Percentiles rank a stretch among this genome's conserved stretches.
phyloP scores from a whole-genome alignment of 2,329 filamentous ascomycete species.

The Colletotrichum cordylinicola region DNA sequence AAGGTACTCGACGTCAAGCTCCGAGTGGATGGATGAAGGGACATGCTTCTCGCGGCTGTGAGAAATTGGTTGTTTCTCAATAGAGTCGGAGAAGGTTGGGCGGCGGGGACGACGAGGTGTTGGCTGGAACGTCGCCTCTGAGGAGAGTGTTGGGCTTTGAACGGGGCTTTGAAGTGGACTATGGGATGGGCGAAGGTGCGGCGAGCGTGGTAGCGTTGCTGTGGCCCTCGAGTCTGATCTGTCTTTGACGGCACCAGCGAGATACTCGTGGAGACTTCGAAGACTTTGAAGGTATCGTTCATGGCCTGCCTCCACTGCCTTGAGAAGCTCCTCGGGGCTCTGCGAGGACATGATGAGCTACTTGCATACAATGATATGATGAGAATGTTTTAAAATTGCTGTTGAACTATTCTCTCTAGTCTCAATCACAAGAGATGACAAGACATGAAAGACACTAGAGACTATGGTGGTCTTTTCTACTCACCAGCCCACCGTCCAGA shows the following conservation, averaged over 20 bases:
- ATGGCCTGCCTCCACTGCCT: conserved; percentile 36
- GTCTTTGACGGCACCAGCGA: conserved; percentile 15
- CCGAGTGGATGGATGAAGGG: conserved; percentile 23
- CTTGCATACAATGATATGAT: neutral
- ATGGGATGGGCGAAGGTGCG: conserved; percentile 46
- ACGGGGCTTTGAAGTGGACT: conserved; percentile 14
- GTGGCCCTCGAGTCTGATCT: neutral
- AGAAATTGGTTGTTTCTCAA: conserved; percentile 14
- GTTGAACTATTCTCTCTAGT: too few relatives aligned
- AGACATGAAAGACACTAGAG: neutral
- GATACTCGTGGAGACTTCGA: conserved; percentile 32
- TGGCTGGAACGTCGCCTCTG: conserved; percentile 6
- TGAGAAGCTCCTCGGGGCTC: conserved; percentile 38
- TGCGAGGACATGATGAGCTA: conserved; percentile 21
- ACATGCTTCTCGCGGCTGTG: conserved; percentile 22
- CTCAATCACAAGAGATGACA: neutral
- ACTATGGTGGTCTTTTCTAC: neutral
- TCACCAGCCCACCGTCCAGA: neutral
- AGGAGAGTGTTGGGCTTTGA: conserved; percentile 3
- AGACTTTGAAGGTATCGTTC: conserved; percentile 38
- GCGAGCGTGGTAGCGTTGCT: conserved; percentile 45
- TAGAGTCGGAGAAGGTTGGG: conserved; percentile 30
- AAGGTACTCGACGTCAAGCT: conserved; percentile 23
- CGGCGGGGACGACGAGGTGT: conserved; percentile 28
- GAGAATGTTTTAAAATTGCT: neutral